Evolutionary conservation across 306 rosid genomes (phyloP).

Genomic region (Prunus padus): DNA sequence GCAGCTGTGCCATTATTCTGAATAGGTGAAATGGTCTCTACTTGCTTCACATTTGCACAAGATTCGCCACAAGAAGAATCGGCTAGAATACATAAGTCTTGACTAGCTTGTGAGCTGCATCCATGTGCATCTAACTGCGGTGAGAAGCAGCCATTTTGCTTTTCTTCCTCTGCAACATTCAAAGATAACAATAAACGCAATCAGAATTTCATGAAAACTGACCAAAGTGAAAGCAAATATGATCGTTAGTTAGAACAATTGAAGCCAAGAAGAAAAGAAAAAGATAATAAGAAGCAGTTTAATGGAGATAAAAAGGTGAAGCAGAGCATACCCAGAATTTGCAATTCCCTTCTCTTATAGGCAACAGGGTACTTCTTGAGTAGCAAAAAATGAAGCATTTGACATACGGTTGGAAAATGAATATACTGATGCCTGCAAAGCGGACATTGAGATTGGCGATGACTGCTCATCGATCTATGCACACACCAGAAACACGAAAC

Average conservation of each 20-base stretch:
- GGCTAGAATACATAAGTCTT: constrained; percentile 27
- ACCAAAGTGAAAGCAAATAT: not conserved
- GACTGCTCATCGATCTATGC: constrained; percentile 49
- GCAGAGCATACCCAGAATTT: constrained; percentile 58
- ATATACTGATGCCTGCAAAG: constrained; percentile 59
- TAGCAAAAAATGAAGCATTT: constrained; percentile 74
- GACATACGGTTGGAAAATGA: constrained; percentile 74
- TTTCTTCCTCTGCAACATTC: constrained; percentile 66
- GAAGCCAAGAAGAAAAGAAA: too few relatives aligned
- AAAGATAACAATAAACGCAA: not conserved
- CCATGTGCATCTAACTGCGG: constrained; percentile 61
- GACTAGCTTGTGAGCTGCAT: constrained; percentile 37
- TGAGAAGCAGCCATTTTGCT: constrained; percentile 36
- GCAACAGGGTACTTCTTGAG: constrained; percentile 61
- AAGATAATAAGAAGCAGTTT: not conserved
- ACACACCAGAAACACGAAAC: constrained; percentile 93
- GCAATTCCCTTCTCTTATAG: constrained; percentile 58
- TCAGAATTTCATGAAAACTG: not conserved
- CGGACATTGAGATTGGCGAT: constrained; percentile 65
- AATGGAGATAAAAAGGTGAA: constrained; percentile 1
- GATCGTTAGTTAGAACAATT: too few relatives aligned
- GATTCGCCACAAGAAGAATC: constrained; percentile 35
- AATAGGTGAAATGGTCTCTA: not conserved
- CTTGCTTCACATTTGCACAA: constrained; percentile 23
- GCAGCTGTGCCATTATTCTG: not conserved